phyloP scores from a whole-genome alignment of 2,329 filamentous ascomycete species.

The Amauroascus niger region DNA sequence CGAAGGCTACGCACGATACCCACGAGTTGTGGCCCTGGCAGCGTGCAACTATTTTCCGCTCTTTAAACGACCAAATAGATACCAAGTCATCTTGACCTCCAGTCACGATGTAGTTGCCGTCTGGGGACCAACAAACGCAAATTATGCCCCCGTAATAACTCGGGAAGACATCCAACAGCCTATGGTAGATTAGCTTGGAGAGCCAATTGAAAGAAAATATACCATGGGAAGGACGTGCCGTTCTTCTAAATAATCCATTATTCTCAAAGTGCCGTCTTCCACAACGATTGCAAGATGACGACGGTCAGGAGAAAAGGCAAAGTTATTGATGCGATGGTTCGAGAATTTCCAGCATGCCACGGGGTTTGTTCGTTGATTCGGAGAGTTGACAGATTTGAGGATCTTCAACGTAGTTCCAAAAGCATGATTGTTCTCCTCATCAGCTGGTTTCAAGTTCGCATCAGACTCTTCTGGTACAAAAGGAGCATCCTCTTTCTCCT shows the following conservation, averaged over 20 bases:
- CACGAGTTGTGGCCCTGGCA: conserved; percentile 94
- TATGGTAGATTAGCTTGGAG: conserved; percentile 27
- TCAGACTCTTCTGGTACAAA: conserved; percentile 59
- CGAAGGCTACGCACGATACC: conserved; percentile 88
- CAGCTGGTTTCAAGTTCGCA: conserved; percentile 28
- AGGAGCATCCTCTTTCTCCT: conserved; percentile 82
- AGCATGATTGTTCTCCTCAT: conserved; percentile 22
- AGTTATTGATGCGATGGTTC: conserved; percentile 80
- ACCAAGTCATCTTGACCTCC: conserved; percentile 94
- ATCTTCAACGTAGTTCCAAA: conserved; percentile 44
- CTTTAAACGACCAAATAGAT: conserved; percentile 85
- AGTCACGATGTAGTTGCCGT: conserved; percentile 89
- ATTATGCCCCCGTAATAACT: conserved; percentile 90
- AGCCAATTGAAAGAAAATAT: neutral
- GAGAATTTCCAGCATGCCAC: conserved; percentile 88
- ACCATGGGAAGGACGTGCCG: conserved; percentile 47
- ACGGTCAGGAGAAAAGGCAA: conserved; percentile 84
- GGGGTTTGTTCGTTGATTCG: conserved; percentile 87
- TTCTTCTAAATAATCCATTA: conserved; percentile 88
- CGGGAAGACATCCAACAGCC: conserved; percentile 74
- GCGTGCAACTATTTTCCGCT: conserved; percentile 74
- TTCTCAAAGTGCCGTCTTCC: conserved; percentile 78
- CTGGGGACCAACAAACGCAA: conserved; percentile 94
- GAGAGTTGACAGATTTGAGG: conserved; percentile 84
- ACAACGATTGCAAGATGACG: conserved; percentile 80